phyloP scores from a whole-genome alignment of 306 rosid species.

The Lathyrus sativus region DNA sequence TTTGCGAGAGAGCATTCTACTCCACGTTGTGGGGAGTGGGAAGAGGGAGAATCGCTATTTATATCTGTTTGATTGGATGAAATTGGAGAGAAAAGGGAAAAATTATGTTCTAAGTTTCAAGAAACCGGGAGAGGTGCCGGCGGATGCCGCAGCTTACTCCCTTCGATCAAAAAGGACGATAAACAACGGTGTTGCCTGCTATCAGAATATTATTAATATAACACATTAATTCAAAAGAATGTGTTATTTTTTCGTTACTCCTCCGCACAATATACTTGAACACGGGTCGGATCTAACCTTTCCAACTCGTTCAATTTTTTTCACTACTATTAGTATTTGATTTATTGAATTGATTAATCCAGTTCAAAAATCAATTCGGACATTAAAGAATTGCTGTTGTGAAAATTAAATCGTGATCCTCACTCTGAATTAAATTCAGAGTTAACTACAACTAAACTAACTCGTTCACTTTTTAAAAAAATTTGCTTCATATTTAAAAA shows the following conservation, averaged over 20 bases:
- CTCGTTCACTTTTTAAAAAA: too few relatives aligned
- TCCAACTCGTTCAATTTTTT: too few relatives aligned
- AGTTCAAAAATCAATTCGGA: too few relatives aligned
- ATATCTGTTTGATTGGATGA: not conserved
- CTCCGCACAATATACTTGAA: too few relatives aligned
- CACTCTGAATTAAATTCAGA: too few relatives aligned
- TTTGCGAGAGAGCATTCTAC: not conserved
- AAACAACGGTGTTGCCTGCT: constrained; percentile 13
- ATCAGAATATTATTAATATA: not conserved
- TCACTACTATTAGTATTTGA: too few relatives aligned
- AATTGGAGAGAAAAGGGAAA: not conserved
- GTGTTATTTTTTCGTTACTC: not conserved
- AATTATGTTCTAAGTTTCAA: not conserved
- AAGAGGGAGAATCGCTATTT: constrained; percentile 1
- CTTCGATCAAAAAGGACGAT: not conserved
- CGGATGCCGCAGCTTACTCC: not conserved
- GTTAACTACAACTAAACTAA: too few relatives aligned
- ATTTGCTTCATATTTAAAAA: too few relatives aligned
- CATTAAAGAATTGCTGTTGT: too few relatives aligned
- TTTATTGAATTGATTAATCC: too few relatives aligned
- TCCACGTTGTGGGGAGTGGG: constrained; percentile 3
- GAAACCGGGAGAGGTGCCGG: not conserved
- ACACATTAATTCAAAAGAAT: not conserved
- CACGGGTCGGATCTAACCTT: too few relatives aligned
- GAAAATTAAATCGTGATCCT: too few relatives aligned